A percentile compares a stretch with the other conserved stretches of the same genome.
phyloP scores from a whole-genome alignment of 1,284 basidiomycete species.

The Tranzscheliella williamsii region DNA sequence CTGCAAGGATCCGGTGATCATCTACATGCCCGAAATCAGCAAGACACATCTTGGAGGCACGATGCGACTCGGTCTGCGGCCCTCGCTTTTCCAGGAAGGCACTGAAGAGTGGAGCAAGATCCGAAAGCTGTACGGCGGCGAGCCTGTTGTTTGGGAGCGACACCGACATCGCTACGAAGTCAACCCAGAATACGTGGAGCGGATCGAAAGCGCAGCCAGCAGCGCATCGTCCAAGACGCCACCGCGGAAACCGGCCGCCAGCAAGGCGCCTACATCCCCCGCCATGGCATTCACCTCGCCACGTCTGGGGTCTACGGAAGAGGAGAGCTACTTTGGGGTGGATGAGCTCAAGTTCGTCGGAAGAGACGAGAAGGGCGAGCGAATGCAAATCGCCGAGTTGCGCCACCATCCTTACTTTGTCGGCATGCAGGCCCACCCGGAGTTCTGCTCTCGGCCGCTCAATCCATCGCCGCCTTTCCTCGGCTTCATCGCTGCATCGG shows the following conservation, averaged over 20 bases:
- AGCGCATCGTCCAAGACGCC: conserved; percentile 17
- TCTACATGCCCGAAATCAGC: conserved; percentile 99
- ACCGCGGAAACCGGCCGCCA: conserved; percentile 22
- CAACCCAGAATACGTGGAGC: conserved; percentile 82
- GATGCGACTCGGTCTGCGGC: conserved; percentile 92
- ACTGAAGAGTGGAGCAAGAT: conserved; percentile 65
- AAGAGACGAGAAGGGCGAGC: conserved; percentile 90
- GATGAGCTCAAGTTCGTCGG: conserved; percentile 71
- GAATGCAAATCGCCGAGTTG: conserved; percentile 96
- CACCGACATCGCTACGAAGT: conserved; percentile 98
- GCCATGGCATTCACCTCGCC: conserved; percentile 22
- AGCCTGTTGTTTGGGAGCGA: conserved; percentile 87
- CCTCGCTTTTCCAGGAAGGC: conserved; percentile 80
- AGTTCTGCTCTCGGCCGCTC: conserved; percentile 97
- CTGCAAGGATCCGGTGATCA: conserved; percentile 73
- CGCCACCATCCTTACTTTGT: conserved; percentile 90
- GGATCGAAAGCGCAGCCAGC: conserved; percentile 66
- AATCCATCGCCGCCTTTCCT: conserved; percentile 98
- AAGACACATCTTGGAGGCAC: conserved; percentile 98
- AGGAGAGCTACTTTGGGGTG: conserved; percentile 6
- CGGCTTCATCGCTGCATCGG: conserved; percentile 88
- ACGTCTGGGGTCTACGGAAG: conserved; percentile 8
- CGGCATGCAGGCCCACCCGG: conserved; percentile 93
- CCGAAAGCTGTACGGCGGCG: conserved; percentile 82
- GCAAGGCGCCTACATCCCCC: conserved; percentile 28